phyloP scores from a whole-genome alignment of 257 asterid genomes.

The Phtheirospermum japonicum region DNA sequence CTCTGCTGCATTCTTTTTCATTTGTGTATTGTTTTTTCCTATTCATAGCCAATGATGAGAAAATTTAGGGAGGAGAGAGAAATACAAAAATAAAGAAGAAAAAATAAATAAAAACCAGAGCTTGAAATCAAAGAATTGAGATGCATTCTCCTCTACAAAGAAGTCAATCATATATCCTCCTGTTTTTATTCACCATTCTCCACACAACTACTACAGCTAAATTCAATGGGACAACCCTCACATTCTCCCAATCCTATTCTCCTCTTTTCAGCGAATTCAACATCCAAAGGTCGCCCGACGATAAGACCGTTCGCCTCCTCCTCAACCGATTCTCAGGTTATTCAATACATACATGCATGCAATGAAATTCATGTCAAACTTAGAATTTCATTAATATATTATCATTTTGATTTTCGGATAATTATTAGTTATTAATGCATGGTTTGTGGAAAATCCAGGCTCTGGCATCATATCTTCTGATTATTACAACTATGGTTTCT shows the following conservation, averaged over 20 bases:
- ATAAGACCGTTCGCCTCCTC: constrained; percentile 58
- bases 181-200: constrained; percentile 25
- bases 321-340: constrained; percentile 75
- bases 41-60: not conserved
- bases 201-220: constrained; percentile 19
- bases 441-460: constrained; percentile 40
- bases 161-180: constrained; percentile 19
- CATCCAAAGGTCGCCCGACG: constrained; percentile 54
- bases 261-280: constrained; percentile 85
- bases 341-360: not conserved
- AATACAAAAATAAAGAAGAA: not conserved
- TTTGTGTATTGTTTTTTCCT: not conserved
- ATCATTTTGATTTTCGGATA: too few relatives aligned
- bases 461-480: constrained; percentile 74
- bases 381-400: too few relatives aligned
- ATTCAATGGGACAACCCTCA: constrained; percentile 50
- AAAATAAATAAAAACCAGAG: not conserved
- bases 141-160: constrained; percentile 27
- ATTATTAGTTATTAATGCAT: too few relatives aligned
- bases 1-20: not conserved
- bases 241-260: constrained; percentile 50
- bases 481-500: constrained; percentile 73
- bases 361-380: too few relatives aligned
- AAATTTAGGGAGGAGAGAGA: not conserved
- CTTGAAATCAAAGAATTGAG: constrained; percentile 4